Evolutionary conservation across 805 yeast species (phyloP).

Genomic region (Ogataea pini): DNA sequence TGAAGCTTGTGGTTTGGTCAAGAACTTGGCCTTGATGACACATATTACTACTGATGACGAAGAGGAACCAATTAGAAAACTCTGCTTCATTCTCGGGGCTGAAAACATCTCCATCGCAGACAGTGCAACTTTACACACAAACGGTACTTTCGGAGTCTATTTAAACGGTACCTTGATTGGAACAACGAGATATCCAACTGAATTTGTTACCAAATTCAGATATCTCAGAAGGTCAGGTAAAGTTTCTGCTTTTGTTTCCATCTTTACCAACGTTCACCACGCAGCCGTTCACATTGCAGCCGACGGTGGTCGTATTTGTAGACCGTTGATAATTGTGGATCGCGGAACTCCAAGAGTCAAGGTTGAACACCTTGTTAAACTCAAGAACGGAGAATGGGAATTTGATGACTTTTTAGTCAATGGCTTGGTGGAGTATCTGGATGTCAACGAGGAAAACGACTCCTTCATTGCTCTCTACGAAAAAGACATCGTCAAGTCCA

Average conservation of each 20-base stretch:
- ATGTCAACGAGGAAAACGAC: slow-evolving; percentile 97
- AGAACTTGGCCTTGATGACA: slow-evolving; percentile 95
- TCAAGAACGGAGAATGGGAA: slow-evolving; percentile 70
- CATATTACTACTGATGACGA: slow-evolving; percentile 98
- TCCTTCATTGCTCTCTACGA: slow-evolving; percentile 91
- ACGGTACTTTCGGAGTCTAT: slow-evolving; percentile 80
- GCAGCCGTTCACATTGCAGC: slow-evolving; percentile 95
- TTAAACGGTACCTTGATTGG: slow-evolving; percentile 95
- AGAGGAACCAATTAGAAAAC: slow-evolving; percentile 77
- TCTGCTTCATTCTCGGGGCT: slow-evolving; percentile 84
- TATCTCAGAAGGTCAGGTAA: slow-evolving; percentile 78
- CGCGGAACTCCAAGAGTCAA: slow-evolving; percentile 69
- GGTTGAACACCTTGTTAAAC: slow-evolving; percentile 63
- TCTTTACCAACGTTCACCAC: slow-evolving; percentile 87
- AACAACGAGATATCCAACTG: slow-evolving; percentile 81
- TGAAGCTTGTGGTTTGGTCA: slow-evolving; percentile 98
- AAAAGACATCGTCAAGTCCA: slow-evolving; percentile 50
- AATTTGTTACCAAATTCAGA: slow-evolving; percentile 79
- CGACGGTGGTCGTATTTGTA: slow-evolving; percentile 97
- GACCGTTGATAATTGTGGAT: slow-evolving; percentile 89
- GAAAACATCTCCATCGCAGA: slow-evolving; percentile 82
- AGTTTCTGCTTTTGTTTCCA: slow-evolving; percentile 86
- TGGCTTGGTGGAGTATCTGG: slow-evolving; percentile 93
- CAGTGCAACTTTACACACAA: slow-evolving; percentile 75
- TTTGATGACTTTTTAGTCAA: slow-evolving; percentile 86